Evolutionary conservation across 2,329 filamentous ascomycete species (phyloP).

Genomic region (Colletotrichum sp.): DNA sequence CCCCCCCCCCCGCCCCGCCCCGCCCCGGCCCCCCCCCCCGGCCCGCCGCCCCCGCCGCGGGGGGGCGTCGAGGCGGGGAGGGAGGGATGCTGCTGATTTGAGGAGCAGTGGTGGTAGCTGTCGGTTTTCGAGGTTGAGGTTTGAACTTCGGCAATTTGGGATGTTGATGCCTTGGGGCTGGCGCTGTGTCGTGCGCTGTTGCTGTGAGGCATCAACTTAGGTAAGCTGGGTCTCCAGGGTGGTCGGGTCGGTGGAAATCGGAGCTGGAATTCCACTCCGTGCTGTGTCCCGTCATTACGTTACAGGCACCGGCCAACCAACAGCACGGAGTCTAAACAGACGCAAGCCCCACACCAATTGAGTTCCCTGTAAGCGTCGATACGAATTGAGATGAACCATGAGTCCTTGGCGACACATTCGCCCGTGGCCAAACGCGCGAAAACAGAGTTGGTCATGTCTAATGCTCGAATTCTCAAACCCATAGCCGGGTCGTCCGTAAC

Average conservation of each 20-base stretch:
- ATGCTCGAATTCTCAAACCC: not conserved
- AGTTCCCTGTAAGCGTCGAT: not conserved
- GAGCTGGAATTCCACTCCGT: not conserved
- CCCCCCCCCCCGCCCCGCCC: too few relatives aligned
- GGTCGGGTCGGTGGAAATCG: slow-evolving; percentile 16
- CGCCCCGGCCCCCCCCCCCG: too few relatives aligned
- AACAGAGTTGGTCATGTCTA: not conserved
- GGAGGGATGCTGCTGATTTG: slow-evolving; percentile 20
- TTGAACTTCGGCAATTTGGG: slow-evolving; percentile 46
- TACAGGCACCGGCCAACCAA: not conserved
- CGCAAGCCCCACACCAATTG: not conserved
- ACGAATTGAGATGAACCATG: not conserved
- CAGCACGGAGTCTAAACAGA: not conserved
- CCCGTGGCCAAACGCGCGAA: not conserved
- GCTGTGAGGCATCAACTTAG: slow-evolving; percentile 41
- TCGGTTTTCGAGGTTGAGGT: slow-evolving; percentile 38
- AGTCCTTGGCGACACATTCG: not conserved
- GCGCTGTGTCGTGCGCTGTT: not conserved
- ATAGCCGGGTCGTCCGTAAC: not conserved
- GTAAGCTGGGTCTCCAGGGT: slow-evolving; percentile 1
- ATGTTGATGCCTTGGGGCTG: slow-evolving; percentile 41
- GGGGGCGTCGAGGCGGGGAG: slow-evolving; percentile 23
- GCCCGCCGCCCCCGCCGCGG: too few relatives aligned
- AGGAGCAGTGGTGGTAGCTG: slow-evolving; percentile 13
- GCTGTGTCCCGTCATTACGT: not conserved